A percentile compares a stretch with the other conserved stretches of the same genome.
phyloP scores from a whole-genome alignment of 2,329 filamentous ascomycete genomes.

The Huntiella decipiens region DNA sequence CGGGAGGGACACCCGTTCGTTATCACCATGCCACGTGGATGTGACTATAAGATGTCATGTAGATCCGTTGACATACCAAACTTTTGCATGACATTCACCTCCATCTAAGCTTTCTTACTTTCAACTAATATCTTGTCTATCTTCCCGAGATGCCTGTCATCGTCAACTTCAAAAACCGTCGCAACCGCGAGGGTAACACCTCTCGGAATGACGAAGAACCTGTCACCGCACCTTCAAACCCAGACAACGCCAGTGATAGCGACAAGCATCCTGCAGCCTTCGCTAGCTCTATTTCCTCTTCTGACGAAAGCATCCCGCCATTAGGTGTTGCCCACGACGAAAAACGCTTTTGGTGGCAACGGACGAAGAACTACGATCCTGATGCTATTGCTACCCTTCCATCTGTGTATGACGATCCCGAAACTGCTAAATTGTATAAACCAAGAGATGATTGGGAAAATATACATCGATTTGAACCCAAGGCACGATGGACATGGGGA shows the following conservation, averaged over 20 bases:
- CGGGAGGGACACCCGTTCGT: too few species aligned
- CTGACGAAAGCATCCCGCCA: constrained; percentile 11
- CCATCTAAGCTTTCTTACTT: too few species aligned
- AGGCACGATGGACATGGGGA: constrained; percentile 23
- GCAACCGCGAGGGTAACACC: neutral
- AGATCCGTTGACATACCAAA: too few species aligned
- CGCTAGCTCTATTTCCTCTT: neutral
- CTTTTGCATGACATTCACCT: too few species aligned
- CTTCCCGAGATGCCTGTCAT: neutral
- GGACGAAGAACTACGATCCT: constrained; percentile 10
- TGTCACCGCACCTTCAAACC: too few species aligned
- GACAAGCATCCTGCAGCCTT: neutral
- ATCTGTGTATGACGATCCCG: constrained; percentile 21
- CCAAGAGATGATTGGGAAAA: constrained; percentile 21
- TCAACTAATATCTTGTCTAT: too few species aligned
- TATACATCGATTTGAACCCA: constrained; percentile 27
- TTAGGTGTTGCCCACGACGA: constrained; percentile 16
- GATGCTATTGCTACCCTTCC: constrained; percentile 21
- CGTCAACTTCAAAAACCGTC: neutral
- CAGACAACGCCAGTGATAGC: neutral
- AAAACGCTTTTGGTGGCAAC: constrained; percentile 20
- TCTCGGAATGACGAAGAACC: neutral
- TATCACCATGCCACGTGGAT: too few species aligned
- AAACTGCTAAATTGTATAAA: constrained; percentile 19
- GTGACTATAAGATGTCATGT: too few species aligned